Conservation (phyloP, 1,284 basidiomycete genomes). For the Trichosporon faecale region DNA sequence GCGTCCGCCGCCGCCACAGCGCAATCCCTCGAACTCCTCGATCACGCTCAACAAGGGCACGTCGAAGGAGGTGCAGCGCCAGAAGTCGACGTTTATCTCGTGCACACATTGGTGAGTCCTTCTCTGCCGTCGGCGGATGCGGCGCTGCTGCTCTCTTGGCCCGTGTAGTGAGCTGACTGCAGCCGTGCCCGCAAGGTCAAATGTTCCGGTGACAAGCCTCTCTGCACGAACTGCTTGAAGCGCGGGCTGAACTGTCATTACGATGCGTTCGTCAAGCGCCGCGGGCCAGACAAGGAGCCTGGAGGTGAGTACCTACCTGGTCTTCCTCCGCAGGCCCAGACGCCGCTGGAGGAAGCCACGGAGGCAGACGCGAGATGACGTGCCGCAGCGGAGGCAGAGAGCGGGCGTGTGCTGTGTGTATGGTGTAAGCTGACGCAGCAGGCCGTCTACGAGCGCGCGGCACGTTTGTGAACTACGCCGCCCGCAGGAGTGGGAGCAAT, state of each 20-base stretch:
- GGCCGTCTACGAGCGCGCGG: slow-evolving; percentile 21
- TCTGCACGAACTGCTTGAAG: slow-evolving; percentile 24
- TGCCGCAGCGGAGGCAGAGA: background rate
- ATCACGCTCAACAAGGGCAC: background rate
- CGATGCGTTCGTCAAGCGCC: slow-evolving; percentile 20
- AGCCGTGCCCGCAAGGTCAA: slow-evolving; percentile 29
- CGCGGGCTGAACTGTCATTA: slow-evolving; percentile 24
- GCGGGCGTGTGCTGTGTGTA: background rate
- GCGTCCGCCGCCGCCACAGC: background rate
- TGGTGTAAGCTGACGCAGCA: slow-evolving; percentile 4
- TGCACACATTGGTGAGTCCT: slow-evolving; percentile 18
- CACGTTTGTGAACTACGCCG: slow-evolving; percentile 8
- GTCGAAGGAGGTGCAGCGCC: background rate
- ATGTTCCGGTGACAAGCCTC: slow-evolving; percentile 25
- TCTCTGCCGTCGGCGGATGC: no score
- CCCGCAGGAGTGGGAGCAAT: background rate
- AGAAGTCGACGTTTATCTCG: slow-evolving; percentile 19
- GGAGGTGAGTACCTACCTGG: slow-evolving; percentile 20
- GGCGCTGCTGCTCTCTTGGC: no score
- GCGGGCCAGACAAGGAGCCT: slow-evolving; percentile 31
- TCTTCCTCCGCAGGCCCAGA: no score
- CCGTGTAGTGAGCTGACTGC: background rate
- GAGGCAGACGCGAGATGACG: background rate
- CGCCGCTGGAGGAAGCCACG: no score
- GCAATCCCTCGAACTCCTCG: background rate